Conservation (phyloP, 2,329 filamentous ascomycete species). For the Colletotrichum truncatum region DNA sequence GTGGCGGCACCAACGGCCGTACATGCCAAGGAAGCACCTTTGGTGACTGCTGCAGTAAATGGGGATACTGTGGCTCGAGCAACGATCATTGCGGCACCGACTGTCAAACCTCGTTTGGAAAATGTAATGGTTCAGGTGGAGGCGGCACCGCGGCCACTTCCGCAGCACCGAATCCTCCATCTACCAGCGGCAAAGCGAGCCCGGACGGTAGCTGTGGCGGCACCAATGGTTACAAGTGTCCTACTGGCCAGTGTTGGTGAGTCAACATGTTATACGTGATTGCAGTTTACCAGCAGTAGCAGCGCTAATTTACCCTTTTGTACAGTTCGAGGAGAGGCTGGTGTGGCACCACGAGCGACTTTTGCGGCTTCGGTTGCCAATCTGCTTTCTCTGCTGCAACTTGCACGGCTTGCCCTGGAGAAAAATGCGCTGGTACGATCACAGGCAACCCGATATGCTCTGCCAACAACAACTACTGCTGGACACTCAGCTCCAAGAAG, state of each 20-base stretch:
- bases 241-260: conserved; percentile 28
- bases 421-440: conserved; percentile 7
- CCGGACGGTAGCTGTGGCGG: conserved; percentile 52
- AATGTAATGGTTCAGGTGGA: conserved; percentile 7
- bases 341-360: conserved; percentile 29
- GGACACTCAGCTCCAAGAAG: conserved; percentile 15
- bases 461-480: conserved; percentile 8
- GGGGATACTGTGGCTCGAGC: conserved; percentile 32
- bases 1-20: conserved; percentile 9
- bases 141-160: conserved; percentile 7
- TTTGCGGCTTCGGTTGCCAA: conserved; percentile 31
- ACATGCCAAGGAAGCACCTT: conserved; percentile 16
- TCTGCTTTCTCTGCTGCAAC: conserved; percentile 5
- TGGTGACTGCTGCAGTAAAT: conserved; percentile 32
- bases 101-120: conserved; percentile 20
- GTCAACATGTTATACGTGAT: background rate
- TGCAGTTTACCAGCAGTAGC: background rate
- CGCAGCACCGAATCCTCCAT: background rate
- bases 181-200: background rate
- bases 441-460: conserved; percentile 8
- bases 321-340: conserved; percentile 26
- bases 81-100: conserved; percentile 30
- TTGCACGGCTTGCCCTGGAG: conserved; percentile 7
- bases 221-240: conserved; percentile 48
- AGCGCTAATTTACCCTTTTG: background rate